phyloP scores from a whole-genome alignment of 805 yeast genomes.

The Kodamaea kakaduensis region DNA sequence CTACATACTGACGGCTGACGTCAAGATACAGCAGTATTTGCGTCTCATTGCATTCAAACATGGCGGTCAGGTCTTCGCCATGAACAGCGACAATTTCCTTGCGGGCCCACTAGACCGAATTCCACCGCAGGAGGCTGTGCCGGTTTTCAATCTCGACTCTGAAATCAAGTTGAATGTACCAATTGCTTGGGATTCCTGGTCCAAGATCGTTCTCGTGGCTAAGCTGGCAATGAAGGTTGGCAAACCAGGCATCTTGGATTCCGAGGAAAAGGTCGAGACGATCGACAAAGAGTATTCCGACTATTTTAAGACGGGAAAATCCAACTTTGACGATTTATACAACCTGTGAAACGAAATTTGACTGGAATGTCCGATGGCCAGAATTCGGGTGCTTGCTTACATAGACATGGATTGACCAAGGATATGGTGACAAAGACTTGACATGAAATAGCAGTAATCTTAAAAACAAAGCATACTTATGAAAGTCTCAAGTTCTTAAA shows the following conservation, averaged over 20 bases:
- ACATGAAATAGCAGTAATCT: too few relatives aligned
- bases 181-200: constrained; percentile 48
- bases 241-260: constrained; percentile 11
- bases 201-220: constrained; percentile 40
- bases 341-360: too few relatives aligned
- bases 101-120: constrained; percentile 1
- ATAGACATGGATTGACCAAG: too few relatives aligned
- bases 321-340: too few relatives aligned
- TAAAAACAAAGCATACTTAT: too few relatives aligned
- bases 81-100: constrained; percentile 8
- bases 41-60: constrained; percentile 31
- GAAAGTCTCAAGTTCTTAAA: too few relatives aligned
- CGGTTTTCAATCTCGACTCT: constrained; percentile 3
- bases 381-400: too few relatives aligned
- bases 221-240: constrained; percentile 18
- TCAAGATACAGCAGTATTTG: constrained; percentile 34
- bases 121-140: neutral
- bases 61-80: constrained; percentile 20
- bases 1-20: constrained; percentile 17
- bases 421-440: too few relatives aligned
- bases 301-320: constrained; percentile 6
- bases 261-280: constrained; percentile 16
- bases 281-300: constrained; percentile 17
- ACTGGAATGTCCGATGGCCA: too few relatives aligned
- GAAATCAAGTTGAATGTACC: constrained; percentile 32